A percentile compares a stretch with the other conserved stretches of the same genome.
phyloP scores from a whole-genome alignment of 371 early-diverging fungal genomes.

The Funneliformis caledonium region DNA sequence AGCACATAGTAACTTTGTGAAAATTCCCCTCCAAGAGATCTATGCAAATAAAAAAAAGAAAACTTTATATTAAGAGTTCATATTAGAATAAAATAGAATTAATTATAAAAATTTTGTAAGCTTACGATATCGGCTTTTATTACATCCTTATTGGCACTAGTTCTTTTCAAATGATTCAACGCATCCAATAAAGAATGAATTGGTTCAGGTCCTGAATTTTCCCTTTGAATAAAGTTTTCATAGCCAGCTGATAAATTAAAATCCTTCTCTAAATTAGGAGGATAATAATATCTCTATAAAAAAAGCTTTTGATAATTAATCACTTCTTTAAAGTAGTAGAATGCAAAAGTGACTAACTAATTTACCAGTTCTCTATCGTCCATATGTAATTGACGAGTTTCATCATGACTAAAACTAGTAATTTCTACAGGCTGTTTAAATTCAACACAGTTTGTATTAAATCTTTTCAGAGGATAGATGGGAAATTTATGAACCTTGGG shows the following conservation, averaged over 20 bases:
- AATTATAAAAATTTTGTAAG: not conserved
- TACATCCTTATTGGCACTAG: slow-evolving; percentile 12
- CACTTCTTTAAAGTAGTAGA: not conserved
- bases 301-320: not conserved
- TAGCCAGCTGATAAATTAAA: slow-evolving; percentile 64
- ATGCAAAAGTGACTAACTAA: not conserved
- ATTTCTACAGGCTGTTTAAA: slow-evolving; percentile 81
- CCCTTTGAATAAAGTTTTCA: slow-evolving; percentile 66
- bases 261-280: slow-evolving; percentile 56
- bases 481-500: slow-evolving; percentile 40
- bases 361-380: slow-evolving; percentile 72
- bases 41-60: slow-evolving; percentile 44
- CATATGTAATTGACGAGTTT: slow-evolving; percentile 61
- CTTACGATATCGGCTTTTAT: slow-evolving; percentile 54
- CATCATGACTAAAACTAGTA: slow-evolving; percentile 76
- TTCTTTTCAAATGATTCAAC: slow-evolving; percentile 48
- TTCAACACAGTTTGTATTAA: slow-evolving; percentile 56
- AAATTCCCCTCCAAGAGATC: slow-evolving; percentile 80
- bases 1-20: slow-evolving; percentile 82
- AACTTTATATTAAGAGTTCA: slow-evolving; percentile 32
- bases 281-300: slow-evolving; percentile 75
- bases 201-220: slow-evolving; percentile 67
- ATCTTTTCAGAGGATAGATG: slow-evolving; percentile 53
- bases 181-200: slow-evolving; percentile 80
- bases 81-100: not conserved